phyloP scores from a whole-genome alignment of 352 stramenopile genomes.

The Porosira glacialis region DNA sequence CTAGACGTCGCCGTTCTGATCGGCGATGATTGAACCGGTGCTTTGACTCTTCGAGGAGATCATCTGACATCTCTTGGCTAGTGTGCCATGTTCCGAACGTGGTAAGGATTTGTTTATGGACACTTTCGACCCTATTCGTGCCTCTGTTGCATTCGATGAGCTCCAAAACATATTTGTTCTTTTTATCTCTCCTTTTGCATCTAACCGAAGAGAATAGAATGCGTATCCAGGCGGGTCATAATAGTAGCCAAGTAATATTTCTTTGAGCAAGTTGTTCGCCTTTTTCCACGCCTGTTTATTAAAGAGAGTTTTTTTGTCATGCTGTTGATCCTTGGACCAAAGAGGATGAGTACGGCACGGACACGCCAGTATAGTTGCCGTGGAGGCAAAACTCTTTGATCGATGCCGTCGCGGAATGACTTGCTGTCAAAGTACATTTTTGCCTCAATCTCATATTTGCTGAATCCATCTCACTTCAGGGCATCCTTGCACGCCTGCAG shows the following conservation, averaged over 20 bases:
- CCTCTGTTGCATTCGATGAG: slow-evolving; percentile 40
- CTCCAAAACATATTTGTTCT: slow-evolving; percentile 21
- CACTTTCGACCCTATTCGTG: slow-evolving; percentile 40
- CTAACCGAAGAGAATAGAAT: slow-evolving; percentile 35
- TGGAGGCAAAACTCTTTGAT: slow-evolving; percentile 20
- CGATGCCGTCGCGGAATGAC: slow-evolving; percentile 33
- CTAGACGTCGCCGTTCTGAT: slow-evolving; percentile 15
- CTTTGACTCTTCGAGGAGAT: slow-evolving; percentile 12
- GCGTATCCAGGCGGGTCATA: slow-evolving; percentile 47
- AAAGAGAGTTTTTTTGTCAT: slow-evolving; percentile 47
- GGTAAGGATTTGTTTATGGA: slow-evolving; percentile 33
- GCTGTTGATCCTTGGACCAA: slow-evolving; percentile 33
- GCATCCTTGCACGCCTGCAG: slow-evolving; percentile 24
- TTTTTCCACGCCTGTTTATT: slow-evolving; percentile 46
- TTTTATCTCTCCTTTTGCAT: slow-evolving; percentile 13
- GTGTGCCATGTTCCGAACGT: slow-evolving; percentile 36
- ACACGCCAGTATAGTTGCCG: slow-evolving; percentile 47
- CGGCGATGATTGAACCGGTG: slow-evolving; percentile 33
- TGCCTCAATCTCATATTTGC: slow-evolving; percentile 23
- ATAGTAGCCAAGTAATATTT: slow-evolving; percentile 43
- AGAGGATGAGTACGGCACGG: slow-evolving; percentile 42
- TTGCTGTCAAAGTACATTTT: slow-evolving; percentile 30
- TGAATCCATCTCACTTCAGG: slow-evolving; percentile 27
- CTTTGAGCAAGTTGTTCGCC: slow-evolving; percentile 49
- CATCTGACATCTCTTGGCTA: slow-evolving; percentile 28